phyloP scores from a whole-genome alignment of 371 early-diverging fungal genomes.

The Scutellospora calospora region DNA sequence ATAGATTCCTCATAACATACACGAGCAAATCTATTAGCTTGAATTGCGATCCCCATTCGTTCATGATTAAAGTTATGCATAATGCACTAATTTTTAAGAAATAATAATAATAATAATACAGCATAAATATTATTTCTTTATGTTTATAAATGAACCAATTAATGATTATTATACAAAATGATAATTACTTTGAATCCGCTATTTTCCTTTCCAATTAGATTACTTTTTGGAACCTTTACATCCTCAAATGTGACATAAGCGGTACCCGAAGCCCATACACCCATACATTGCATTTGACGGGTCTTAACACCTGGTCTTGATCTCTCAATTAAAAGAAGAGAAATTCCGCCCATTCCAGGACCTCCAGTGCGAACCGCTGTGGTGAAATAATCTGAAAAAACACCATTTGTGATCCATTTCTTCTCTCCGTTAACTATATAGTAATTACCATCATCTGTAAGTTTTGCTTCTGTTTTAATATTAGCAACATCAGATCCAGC shows the following conservation, averaged over 20 bases:
- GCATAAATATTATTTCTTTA: not conserved
- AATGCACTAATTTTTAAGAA: slow-evolving; percentile 54
- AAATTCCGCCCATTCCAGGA: slow-evolving; percentile 85
- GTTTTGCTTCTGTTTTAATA: slow-evolving; percentile 74
- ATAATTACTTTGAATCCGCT: slow-evolving; percentile 76
- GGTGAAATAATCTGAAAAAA: slow-evolving; percentile 79
- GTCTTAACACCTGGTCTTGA: slow-evolving; percentile 84
- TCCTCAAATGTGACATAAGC: slow-evolving; percentile 83
- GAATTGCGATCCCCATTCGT: slow-evolving; percentile 81
- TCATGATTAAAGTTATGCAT: slow-evolving; percentile 85
- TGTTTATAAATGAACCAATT: not conserved
- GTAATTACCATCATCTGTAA: slow-evolving; percentile 74
- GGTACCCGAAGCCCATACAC: slow-evolving; percentile 86
- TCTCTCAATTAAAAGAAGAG: slow-evolving; percentile 81
- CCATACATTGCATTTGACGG: slow-evolving; percentile 80
- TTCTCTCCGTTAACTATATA: slow-evolving; percentile 89
- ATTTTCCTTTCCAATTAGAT: slow-evolving; percentile 89
- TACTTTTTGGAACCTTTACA: slow-evolving; percentile 84
- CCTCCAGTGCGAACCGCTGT: slow-evolving; percentile 81
- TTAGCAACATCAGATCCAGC: slow-evolving; percentile 87
- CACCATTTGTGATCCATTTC: slow-evolving; percentile 91
- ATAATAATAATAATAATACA: not conserved
- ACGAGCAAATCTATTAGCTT: slow-evolving; percentile 88
- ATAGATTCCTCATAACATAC: slow-evolving; percentile 88
- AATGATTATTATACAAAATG: not conserved